Percentiles rank a stretch among this genome's conserved stretches.
Conservation (phyloP, 116 monocot species). For the Iris pallida region DNA sequence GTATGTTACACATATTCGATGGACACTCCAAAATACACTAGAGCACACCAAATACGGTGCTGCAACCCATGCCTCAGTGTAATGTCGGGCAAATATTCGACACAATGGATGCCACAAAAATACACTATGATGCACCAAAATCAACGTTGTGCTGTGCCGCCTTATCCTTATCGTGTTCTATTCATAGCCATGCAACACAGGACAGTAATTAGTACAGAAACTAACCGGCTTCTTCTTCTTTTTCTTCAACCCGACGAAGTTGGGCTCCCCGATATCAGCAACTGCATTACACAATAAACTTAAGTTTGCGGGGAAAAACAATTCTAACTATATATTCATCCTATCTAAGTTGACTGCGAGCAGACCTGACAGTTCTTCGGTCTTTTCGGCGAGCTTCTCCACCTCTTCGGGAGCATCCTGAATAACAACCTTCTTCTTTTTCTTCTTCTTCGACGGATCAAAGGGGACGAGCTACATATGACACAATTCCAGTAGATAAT, state of each 20-base stretch:
- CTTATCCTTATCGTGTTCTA: background rate
- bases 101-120: no score
- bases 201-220: background rate
- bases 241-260: constrained; percentile 85
- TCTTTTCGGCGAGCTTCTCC: constrained; percentile 70
- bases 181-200: background rate
- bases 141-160: no score
- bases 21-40: background rate
- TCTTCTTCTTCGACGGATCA: constrained; percentile 95
- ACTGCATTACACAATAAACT: constrained; percentile 34
- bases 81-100: no score
- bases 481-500: constrained; percentile 1
- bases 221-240: constrained; percentile 94
- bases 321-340: no score
- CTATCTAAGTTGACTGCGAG: no score
- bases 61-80: no score
- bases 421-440: constrained; percentile 92
- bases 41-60: background rate
- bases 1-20: background rate
- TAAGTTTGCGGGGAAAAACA: background rate
- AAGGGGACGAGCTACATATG: constrained; percentile 71
- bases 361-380: constrained; percentile 71
- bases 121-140: no score
- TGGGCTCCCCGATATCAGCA: constrained; percentile 55
- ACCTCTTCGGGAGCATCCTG: constrained; percentile 65